Percentiles rank a stretch among this genome's conserved stretches.
Evolutionary conservation across 2,329 filamentous ascomycete species (phyloP).

Genomic region (Calonectria hongkongensis): DNA sequence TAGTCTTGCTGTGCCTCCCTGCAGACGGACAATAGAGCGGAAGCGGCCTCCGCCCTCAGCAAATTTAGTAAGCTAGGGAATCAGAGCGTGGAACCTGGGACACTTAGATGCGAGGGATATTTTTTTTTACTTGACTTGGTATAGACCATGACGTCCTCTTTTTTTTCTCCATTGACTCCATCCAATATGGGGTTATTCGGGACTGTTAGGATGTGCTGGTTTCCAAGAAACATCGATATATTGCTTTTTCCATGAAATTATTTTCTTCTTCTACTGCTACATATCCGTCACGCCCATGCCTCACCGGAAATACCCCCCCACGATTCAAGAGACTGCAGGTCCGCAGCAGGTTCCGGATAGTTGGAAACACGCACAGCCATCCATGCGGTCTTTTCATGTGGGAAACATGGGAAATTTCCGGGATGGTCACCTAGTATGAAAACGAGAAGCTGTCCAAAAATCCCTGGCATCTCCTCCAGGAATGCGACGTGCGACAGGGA

Average conservation of each 20-base stretch:
- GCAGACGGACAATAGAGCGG: background rate
- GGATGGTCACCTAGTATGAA: background rate
- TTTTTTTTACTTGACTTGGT: background rate
- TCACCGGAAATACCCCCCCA: slow-evolving; percentile 4
- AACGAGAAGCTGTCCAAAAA: background rate
- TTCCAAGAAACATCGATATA: background rate
- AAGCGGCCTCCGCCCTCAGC: background rate
- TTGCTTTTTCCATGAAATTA: background rate
- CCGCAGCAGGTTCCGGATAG: background rate
- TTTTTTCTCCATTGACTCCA: background rate
- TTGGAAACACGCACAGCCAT: background rate
- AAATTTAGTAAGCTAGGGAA: slow-evolving; percentile 11
- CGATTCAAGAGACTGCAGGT: background rate
- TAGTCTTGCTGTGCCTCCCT: background rate
- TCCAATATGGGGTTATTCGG: background rate
- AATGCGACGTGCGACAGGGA: slow-evolving; percentile 22
- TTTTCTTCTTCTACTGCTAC: too few relatives aligned
- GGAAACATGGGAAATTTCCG: background rate
- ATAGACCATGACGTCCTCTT: slow-evolving; percentile 1
- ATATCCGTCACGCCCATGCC: background rate
- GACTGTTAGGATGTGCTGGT: background rate
- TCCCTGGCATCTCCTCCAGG: background rate
- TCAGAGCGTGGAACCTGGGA: background rate
- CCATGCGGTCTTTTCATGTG: background rate
- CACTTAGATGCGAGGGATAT: background rate